Evolutionary conservation across 2,329 filamentous ascomycete genomes (phyloP).

Genomic region (Colletotrichum lindemuthianum): DNA sequence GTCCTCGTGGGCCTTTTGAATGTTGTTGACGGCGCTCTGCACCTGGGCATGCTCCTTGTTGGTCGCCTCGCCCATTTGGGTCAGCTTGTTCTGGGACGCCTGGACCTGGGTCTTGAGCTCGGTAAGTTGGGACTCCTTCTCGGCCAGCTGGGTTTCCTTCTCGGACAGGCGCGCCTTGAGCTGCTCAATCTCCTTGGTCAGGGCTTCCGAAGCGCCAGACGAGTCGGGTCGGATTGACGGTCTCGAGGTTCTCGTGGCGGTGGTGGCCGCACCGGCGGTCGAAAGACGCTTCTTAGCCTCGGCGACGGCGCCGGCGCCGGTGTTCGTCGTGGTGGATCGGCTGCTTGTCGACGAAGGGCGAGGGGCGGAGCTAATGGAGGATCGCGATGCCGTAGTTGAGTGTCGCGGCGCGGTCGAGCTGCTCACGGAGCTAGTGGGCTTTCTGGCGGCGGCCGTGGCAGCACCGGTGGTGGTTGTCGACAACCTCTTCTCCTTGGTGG

Average conservation of each 20-base stretch:
- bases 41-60: conserved; percentile 50
- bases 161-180: conserved; percentile 68
- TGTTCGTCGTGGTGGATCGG: conserved; percentile 41
- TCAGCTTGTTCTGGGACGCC: conserved; percentile 64
- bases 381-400: conserved; percentile 34
- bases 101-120: conserved; percentile 66
- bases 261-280: conserved; percentile 51
- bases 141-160: conserved; percentile 66
- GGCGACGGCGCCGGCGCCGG: conserved; percentile 50
- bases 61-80: conserved; percentile 63
- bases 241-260: conserved; percentile 54
- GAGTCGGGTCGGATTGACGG: conserved; percentile 50
- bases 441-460: conserved; percentile 45
- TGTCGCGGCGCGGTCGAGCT: conserved; percentile 26
- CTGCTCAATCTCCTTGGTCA: conserved; percentile 66
- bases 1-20: conserved; percentile 48
- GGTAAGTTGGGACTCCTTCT: conserved; percentile 67
- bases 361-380: conserved; percentile 36
- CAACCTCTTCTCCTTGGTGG: conserved; percentile 47
- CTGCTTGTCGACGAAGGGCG: conserved; percentile 43
- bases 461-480: conserved; percentile 43
- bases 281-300: conserved; percentile 69
- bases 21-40: conserved; percentile 43
- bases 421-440: conserved; percentile 39
- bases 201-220: conserved; percentile 51